Percentiles rank a stretch among this genome's conserved stretches.
phyloP scores from a whole-genome alignment of 2,329 filamentous ascomycete genomes.

The Phialophora chinensis region DNA sequence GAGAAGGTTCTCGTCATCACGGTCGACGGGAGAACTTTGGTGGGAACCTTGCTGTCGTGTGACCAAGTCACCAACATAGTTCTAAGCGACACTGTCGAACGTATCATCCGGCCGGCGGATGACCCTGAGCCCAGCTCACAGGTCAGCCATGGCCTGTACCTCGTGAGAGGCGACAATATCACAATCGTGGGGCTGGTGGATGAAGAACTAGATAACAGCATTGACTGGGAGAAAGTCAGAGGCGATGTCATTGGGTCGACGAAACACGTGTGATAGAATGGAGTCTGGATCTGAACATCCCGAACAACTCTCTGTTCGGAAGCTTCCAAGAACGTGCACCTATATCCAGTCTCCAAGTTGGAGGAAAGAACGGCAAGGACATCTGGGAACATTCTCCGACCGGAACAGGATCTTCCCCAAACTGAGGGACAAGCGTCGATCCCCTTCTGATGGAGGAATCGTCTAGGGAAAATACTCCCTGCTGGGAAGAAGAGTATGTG shows the following conservation, averaged over 20 bases:
- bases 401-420: neutral
- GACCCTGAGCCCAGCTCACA: conserved; percentile 81
- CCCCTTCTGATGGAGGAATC: neutral
- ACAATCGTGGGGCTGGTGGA: conserved; percentile 88
- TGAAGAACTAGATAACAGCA: conserved; percentile 83
- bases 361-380: neutral
- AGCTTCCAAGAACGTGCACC: neutral
- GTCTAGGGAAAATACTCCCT: neutral
- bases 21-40: conserved; percentile 83
- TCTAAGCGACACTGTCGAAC: conserved; percentile 80
- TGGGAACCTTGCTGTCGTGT: conserved; percentile 81
- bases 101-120: conserved; percentile 85
- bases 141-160: conserved; percentile 83
- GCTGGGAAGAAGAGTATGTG: conserved; percentile 17
- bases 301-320: neutral
- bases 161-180: conserved; percentile 94
- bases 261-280: conserved; percentile 38
- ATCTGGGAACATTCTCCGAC: neutral
- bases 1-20: conserved; percentile 93
- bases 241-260: conserved; percentile 40
- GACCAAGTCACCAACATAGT: conserved; percentile 95
- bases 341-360: neutral
- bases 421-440: neutral
- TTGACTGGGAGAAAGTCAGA: conserved; percentile 85
- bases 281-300: neutral